Evolutionary conservation across 2,329 filamentous ascomycete genomes (phyloP).

Genomic region (Sordariomycetes sp.): DNA sequence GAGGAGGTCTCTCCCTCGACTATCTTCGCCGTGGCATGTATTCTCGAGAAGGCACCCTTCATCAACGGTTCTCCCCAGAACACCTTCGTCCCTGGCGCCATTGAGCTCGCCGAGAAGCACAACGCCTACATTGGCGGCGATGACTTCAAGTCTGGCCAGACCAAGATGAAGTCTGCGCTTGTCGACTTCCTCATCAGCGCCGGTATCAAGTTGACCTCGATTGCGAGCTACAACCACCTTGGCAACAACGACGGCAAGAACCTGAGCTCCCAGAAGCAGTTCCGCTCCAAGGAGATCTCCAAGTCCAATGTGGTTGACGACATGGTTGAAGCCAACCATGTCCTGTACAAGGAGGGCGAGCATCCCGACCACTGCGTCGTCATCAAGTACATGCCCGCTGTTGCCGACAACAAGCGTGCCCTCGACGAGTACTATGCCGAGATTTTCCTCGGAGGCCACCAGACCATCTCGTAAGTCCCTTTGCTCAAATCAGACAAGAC

Average conservation of each 20-base stretch:
- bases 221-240: slow-evolving; percentile 98
- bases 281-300: slow-evolving; percentile 97
- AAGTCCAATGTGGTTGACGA: slow-evolving; percentile 99
- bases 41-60: slow-evolving; percentile 83
- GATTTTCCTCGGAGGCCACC: slow-evolving; percentile 97
- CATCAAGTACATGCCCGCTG: slow-evolving; percentile 99
- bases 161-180: slow-evolving; percentile 99
- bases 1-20: slow-evolving; percentile 91
- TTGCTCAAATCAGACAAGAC: not conserved
- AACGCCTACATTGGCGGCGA: slow-evolving; percentile 91
- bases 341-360: slow-evolving; percentile 86
- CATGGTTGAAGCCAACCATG: slow-evolving; percentile 93
- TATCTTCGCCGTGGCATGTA: slow-evolving; percentile 89
- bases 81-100: slow-evolving; percentile 91
- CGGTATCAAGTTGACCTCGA: slow-evolving; percentile 96
- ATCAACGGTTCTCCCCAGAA: slow-evolving; percentile 99
- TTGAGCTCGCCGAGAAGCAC: slow-evolving; percentile 81
- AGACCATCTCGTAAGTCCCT: slow-evolving; percentile 71
- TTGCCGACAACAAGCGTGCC: slow-evolving; percentile 97
- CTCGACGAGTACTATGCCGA: slow-evolving; percentile 98
- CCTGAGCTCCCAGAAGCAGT: slow-evolving; percentile 92
- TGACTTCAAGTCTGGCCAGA: slow-evolving; percentile 99
- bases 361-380: slow-evolving; percentile 98
- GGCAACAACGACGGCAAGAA: slow-evolving; percentile 99
- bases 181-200: slow-evolving; percentile 98